Base-by-base conservation (phyloP, 1,284 basidiomycete species). In the Coniferiporia weirii region DNA sequence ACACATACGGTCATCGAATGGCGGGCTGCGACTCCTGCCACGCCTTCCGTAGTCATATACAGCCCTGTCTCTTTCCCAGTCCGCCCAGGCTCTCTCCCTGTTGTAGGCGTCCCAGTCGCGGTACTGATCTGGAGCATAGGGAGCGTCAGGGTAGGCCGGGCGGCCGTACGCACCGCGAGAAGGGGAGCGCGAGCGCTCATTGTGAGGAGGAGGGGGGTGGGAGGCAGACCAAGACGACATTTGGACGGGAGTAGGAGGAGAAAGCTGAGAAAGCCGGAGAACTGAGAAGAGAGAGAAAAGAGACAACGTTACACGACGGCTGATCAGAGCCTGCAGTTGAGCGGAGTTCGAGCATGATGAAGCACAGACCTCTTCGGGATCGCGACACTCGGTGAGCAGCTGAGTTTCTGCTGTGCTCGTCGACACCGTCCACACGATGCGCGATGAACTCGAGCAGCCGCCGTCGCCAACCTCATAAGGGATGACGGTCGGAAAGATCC, bases 361-460 rank as follows among this genome's bases (percentile, higher is more conserved):
- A 85, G 84, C 80, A 91, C 89, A 88, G 88, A 91, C 88, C 89
- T 91, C 87, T 81, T 81, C 49, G 76, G 70, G 76, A 80, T 82
- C 80, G 79, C 82, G 80, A 66, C 79, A 80, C 78, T 75, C 74
- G 76, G 61, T 75, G 76, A 79, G 77, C 75, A 79, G 79, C 78
- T 79, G 75, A 76, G 70, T 73, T 74, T 67, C 71, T 73, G 70
- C 72, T 69, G 76, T 78, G 77, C 78, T 78, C 78, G 77, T 76
- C 78, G 76, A 75, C 79, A 75, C 75, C 76, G 77, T 74, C 70
- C 68, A 71, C 73, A 68, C 73, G 77, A 82, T 81, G 83, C 83
- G 85, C 84, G 83, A 86, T 85, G 78, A 78, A 76, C 73, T 72
- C 75, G 68, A 66, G 51, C 17, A 32, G 51, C 35, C 50, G 44